Evolutionary conservation across 805 yeast genomes (phyloP), one percentile per base, ranked within the genome.

Genomic region (Kodamaea lidongshanica): DNA sequence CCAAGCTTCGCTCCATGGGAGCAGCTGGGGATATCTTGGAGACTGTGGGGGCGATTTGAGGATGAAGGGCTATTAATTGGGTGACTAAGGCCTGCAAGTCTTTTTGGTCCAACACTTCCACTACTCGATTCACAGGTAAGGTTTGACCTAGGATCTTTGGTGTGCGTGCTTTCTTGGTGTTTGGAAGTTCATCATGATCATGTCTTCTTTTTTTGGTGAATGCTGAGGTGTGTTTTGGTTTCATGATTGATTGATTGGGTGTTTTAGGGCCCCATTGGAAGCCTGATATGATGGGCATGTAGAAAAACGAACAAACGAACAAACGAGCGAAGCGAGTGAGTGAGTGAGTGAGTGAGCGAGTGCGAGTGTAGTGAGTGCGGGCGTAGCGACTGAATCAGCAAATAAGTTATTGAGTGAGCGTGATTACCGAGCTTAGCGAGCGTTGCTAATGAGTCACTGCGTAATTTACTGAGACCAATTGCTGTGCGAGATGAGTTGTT

Each of bases 61-160:
- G 92, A 46, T 80, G 79, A 15, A 56, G 54, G 8, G 63, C 58
- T 17, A 84, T 67, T 29, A 85, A 58, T 19, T 64, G 58, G 15
- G 61, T 58, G 17, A 85, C 53, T 27, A 85, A 51, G 7, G 45
- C 43, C 44, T 73, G 75, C 19, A 85, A 60, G 24, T 74, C 61
- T 29, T 61, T 50, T 32, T 70, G 70, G 50, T 78, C 82, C 35
- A 85, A 58, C 6, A 80, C 73, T 50, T 85, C 92, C 12, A 85
- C 64, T 16, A 81, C 54, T 36, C 94, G 65, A 27, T 61, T 52
- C 12, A 82, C 48, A 4, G 92, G 82, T 30, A 84, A 65, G 8
- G 65, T 66, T 38, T 74, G 76, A 4, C 87, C 85, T 19, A 54
- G 39, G 12, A 76, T 67, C 27, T 56, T 56, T 30, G 66, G 70